Conservation (phyloP, 495 filamentous ascomycete genomes). For the Haplographium delicatum region DNA sequence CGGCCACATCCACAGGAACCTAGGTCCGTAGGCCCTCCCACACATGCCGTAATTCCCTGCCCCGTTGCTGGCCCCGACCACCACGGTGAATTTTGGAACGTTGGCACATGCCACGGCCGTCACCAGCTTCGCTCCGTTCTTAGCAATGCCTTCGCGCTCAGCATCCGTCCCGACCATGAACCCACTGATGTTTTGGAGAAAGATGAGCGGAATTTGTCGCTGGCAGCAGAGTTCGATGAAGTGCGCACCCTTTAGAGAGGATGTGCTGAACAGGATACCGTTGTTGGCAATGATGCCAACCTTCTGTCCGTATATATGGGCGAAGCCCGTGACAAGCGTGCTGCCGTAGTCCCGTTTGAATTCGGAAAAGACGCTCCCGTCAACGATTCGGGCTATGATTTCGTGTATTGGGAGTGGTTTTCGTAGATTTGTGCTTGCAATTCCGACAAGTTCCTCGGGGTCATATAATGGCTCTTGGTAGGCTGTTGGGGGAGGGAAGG, state of each 20-base stretch:
- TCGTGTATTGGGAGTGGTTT: conserved; percentile 81
- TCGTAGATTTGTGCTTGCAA: conserved; percentile 83
- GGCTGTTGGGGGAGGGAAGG: conserved; percentile 19
- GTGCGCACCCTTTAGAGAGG: conserved; percentile 89
- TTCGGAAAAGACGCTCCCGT: conserved; percentile 84
- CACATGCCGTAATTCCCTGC: conserved; percentile 69
- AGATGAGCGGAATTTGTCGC: conserved; percentile 82
- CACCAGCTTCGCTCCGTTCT: conserved; percentile 96
- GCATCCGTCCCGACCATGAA: conserved; percentile 97
- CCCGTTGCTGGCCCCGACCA: conserved; percentile 86
- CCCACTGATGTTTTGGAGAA: conserved; percentile 93
- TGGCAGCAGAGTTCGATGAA: conserved; percentile 97
- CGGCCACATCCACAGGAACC: conserved; percentile 97
- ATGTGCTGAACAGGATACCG: conserved; percentile 92
- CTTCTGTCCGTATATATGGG: conserved; percentile 80
- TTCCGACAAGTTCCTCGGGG: conserved; percentile 74
- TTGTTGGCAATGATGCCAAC: conserved; percentile 97
- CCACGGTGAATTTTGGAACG: conserved; percentile 95
- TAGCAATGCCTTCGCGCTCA: conserved; percentile 91
- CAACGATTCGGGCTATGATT: conserved; percentile 90
- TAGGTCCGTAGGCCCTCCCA: conserved; percentile 87
- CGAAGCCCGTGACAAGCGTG: conserved; percentile 91
- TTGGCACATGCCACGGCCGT: conserved; percentile 93
- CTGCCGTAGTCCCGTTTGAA: conserved; percentile 92
- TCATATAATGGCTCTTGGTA: conserved; percentile 74